Percentiles rank a stretch among this genome's conserved stretches.
Conservation (phyloP, 208 protist species). For the Trypanosoma rangeli region DNA sequence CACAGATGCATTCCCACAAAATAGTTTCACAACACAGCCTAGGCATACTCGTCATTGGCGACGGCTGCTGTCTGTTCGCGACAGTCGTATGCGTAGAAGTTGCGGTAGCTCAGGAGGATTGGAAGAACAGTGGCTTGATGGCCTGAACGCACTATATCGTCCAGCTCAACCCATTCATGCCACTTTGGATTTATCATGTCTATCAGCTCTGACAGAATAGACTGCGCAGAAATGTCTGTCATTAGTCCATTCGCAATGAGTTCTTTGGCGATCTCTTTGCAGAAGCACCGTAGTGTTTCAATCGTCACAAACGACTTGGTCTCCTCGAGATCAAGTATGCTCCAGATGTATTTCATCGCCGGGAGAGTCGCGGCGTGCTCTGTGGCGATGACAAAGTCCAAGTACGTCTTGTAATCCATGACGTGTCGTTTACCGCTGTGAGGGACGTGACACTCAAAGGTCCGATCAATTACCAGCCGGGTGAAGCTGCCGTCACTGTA, state of each 20-base stretch:
- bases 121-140: slow-evolving; percentile 84
- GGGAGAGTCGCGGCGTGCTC: slow-evolving; percentile 81
- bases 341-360: slow-evolving; percentile 88
- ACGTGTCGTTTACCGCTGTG: slow-evolving; percentile 66
- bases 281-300: slow-evolving; percentile 74
- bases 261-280: slow-evolving; percentile 79
- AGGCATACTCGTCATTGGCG: slow-evolving; percentile 73
- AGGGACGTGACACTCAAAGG: slow-evolving; percentile 89
- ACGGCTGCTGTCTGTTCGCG: slow-evolving; percentile 83
- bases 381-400: slow-evolving; percentile 93
- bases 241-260: slow-evolving; percentile 76
- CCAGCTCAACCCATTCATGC: slow-evolving; percentile 80
- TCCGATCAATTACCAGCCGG: slow-evolving; percentile 71
- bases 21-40: not conserved
- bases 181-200: slow-evolving; percentile 91
- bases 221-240: slow-evolving; percentile 77
- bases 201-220: slow-evolving; percentile 84
- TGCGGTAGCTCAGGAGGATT: slow-evolving; percentile 82
- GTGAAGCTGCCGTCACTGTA: slow-evolving; percentile 90
- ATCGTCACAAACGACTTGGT: slow-evolving; percentile 63
- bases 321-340: slow-evolving; percentile 76
- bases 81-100: slow-evolving; percentile 91
- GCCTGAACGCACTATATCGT: slow-evolving; percentile 74
- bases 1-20: not conserved
- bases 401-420: slow-evolving; percentile 93